phyloP scores from a whole-genome alignment of 495 filamentous ascomycete species.

The Aspergillus conjunctus region DNA sequence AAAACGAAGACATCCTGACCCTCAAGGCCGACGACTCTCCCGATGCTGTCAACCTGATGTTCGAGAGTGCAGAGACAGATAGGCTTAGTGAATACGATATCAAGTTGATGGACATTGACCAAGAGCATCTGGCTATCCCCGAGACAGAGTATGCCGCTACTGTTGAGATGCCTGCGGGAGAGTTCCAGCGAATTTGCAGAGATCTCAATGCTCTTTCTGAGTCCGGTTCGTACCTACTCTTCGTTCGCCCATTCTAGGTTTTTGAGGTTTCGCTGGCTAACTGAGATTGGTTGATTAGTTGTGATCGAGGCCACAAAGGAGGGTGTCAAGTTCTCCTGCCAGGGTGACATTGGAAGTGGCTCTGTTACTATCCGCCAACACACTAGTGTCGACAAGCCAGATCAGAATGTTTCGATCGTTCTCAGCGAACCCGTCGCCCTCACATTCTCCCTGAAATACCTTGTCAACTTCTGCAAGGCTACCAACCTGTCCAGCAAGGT shows the following conservation, averaged over 20 bases:
- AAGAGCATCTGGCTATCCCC: conserved; percentile 97
- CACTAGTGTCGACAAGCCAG: conserved; percentile 88
- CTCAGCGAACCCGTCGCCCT: conserved; percentile 90
- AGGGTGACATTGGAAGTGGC: conserved; percentile 94
- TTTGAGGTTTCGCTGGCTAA: conserved; percentile 1
- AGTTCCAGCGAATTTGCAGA: conserved; percentile 94
- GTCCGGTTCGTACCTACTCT: conserved; percentile 65
- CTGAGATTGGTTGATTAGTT: conserved; percentile 52
- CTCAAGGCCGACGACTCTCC: conserved; percentile 97
- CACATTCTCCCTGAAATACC: conserved; percentile 98
- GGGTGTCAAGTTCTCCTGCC: conserved; percentile 92
- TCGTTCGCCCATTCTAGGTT: neutral
- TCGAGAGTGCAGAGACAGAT: conserved; percentile 89
- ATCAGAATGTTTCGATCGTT: conserved; percentile 81
- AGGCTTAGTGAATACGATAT: conserved; percentile 97
- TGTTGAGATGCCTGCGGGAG: conserved; percentile 80
- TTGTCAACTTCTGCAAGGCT: conserved; percentile 99
- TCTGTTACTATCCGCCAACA: conserved; percentile 88
- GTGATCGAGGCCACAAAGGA: conserved; percentile 97
- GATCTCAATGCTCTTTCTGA: conserved; percentile 91
- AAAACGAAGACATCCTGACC: conserved; percentile 93
- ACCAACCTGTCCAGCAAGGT: conserved; percentile 79
- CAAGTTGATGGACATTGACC: conserved; percentile 99
- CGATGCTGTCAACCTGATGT: conserved; percentile 91
- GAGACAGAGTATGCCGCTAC: conserved; percentile 97